Conservation (phyloP, 2,329 filamentous ascomycete species). For the Pyricularia sp. region DNA sequence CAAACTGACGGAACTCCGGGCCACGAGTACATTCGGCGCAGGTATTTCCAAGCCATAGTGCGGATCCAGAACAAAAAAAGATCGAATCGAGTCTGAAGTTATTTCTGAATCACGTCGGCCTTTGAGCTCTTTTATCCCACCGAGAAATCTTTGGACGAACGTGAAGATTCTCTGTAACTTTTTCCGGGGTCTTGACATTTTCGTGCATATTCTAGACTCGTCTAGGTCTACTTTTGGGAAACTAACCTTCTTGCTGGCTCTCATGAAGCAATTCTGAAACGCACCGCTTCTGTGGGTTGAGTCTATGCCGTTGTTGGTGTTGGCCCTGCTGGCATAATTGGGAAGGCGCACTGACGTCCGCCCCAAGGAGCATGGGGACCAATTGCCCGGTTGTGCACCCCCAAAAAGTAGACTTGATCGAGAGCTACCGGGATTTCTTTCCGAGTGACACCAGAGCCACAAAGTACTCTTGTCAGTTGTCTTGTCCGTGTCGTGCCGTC, state of each 20-base stretch:
- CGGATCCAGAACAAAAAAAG: background rate
- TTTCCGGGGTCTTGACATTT: background rate
- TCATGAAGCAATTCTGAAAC: conserved; percentile 35
- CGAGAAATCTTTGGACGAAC: conserved; percentile 6
- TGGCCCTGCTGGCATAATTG: background rate
- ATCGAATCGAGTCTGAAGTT: background rate
- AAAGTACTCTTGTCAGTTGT: background rate
- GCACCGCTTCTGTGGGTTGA: conserved; percentile 6
- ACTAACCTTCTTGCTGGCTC: conserved; percentile 10
- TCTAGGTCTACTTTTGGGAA: background rate
- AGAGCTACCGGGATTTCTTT: background rate
- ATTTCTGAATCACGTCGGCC: background rate
- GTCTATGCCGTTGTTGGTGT: background rate
- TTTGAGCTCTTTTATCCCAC: conserved; percentile 6
- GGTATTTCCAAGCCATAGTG: background rate
- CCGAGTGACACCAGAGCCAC: background rate
- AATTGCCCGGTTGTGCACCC: background rate
- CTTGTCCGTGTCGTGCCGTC: background rate
- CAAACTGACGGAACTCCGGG: too few relatives aligned
- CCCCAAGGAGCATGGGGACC: background rate
- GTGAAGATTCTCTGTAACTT: background rate
- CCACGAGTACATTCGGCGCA: background rate
- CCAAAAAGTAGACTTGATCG: background rate
- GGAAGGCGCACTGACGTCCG: background rate
- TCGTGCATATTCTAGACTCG: conserved; percentile 2